Percentiles rank a stretch among this genome's conserved stretches.
phyloP scores from a whole-genome alignment of 768 basidiomycete species.

The Lactarius tabidus region DNA sequence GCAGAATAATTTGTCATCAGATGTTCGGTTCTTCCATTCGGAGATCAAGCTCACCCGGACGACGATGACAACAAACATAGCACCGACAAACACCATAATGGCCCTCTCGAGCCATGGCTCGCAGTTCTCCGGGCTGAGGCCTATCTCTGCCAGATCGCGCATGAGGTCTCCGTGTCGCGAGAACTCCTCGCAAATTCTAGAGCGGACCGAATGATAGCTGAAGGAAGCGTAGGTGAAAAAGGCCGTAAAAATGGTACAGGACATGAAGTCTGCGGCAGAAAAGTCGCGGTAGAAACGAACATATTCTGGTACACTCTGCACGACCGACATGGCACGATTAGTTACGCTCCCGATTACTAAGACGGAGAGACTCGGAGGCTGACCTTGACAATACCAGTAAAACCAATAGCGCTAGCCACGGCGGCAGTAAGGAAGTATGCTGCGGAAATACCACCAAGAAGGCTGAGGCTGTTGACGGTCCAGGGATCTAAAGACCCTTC shows the following conservation, averaged over 20 bases:
- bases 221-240: slow-evolving; percentile 58
- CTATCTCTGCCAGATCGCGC: slow-evolving; percentile 64
- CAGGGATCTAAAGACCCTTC: slow-evolving; percentile 40
- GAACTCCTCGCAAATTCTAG: slow-evolving; percentile 68
- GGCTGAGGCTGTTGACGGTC: slow-evolving; percentile 39
- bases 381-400: slow-evolving; percentile 68
- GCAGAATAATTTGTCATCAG: slow-evolving; percentile 11
- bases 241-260: slow-evolving; percentile 56
- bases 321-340: not conserved
- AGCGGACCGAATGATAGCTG: slow-evolving; percentile 47
- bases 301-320: slow-evolving; percentile 56
- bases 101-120: slow-evolving; percentile 74
- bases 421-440: slow-evolving; percentile 65
- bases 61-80: slow-evolving; percentile 59
- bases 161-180: slow-evolving; percentile 73
- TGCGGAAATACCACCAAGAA: slow-evolving; percentile 59
- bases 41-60: slow-evolving; percentile 51
- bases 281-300: slow-evolving; percentile 82
- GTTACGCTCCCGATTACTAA: not conserved
- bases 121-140: slow-evolving; percentile 74
- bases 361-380: slow-evolving; percentile 13
- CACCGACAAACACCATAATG: slow-evolving; percentile 51
- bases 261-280: slow-evolving; percentile 72
- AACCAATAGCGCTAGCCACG: slow-evolving; percentile 58
- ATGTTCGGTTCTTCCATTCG: not conserved